Evolutionary conservation across 331 rosid genomes (phyloP).

Genomic region (Quercus lobata): DNA sequence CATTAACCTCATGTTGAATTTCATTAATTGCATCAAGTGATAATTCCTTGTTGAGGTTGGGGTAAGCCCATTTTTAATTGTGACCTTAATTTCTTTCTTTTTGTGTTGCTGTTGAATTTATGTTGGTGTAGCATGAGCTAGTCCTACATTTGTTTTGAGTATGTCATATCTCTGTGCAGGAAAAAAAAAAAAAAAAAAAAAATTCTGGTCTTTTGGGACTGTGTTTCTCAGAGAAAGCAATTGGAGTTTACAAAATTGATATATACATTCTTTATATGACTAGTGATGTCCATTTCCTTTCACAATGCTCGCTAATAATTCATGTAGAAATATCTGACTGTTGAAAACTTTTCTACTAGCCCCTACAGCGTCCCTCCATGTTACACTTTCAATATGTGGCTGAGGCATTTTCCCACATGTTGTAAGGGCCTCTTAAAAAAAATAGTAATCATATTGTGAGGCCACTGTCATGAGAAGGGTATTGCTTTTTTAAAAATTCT

Average conservation of each 20-base stretch:
- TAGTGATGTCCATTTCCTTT: conserved; percentile 18
- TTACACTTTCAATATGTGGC: neutral
- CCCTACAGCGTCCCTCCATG: conserved; percentile 14
- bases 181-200: neutral
- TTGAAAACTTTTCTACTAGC: conserved; percentile 25
- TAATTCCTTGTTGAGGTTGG: neutral
- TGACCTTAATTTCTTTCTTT: neutral
- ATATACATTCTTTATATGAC: conserved; percentile 38
- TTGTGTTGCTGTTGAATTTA: neutral
- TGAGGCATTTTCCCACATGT: conserved; percentile 17
- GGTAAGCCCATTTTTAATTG: neutral
- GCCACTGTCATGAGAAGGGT: conserved; percentile 42
- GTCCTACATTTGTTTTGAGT: conserved; percentile 2
- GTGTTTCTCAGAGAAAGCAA: conserved; percentile 20
- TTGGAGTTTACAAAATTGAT: conserved; percentile 27
- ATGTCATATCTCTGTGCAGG: neutral
- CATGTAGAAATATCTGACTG: conserved; percentile 12
- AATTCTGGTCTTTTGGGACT: conserved; percentile 6
- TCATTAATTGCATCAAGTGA: neutral
- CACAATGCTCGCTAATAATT: conserved; percentile 22
- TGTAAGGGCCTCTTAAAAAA: conserved; percentile 14
- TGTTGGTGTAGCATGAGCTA: conserved; percentile 2
- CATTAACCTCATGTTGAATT: neutral
- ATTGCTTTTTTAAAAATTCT: conserved; percentile 78
- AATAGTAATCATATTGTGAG: neutral